These are phyloP conservation scores for Acanthamoeba lenticulata DNA, from an alignment of 208 protist genomes.

Conservation along the genomic window DNA sequence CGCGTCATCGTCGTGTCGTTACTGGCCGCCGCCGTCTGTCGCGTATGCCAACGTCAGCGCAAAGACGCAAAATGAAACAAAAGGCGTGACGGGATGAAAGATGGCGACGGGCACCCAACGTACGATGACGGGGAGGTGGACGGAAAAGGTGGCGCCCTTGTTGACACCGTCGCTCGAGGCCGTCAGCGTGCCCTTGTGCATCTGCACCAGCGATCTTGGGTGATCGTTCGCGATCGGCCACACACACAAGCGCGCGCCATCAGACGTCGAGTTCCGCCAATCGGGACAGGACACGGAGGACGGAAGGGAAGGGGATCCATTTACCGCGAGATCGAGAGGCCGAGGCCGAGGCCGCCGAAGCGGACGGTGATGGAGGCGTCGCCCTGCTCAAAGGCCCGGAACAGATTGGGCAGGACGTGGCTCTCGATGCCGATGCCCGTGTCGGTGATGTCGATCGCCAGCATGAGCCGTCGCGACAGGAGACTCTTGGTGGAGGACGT, in stretches of 20 bases:
- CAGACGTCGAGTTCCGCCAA: neutral
- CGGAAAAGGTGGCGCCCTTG: neutral
- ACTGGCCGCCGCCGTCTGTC: neutral
- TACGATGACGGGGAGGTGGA: neutral
- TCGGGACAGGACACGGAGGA: neutral
- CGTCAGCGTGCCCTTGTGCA: slow-evolving; percentile 26
- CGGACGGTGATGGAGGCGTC: slow-evolving; percentile 34
- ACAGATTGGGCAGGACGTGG: neutral
- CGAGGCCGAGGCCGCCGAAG: slow-evolving; percentile 13
- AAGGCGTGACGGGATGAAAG: neutral
- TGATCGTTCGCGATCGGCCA: neutral
- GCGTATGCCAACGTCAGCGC: too few species aligned
- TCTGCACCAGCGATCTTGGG: neutral
- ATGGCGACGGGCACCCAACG: neutral
- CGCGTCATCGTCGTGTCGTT: neutral
- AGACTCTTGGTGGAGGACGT: neutral
- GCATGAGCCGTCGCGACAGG: neutral
- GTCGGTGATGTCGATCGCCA: slow-evolving; percentile 1
- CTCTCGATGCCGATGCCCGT: slow-evolving; percentile 44
- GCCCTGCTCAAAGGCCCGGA: slow-evolving; percentile 13
- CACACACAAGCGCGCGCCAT: neutral
- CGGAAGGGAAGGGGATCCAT: neutral
- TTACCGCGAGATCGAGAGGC: slow-evolving; percentile 27
- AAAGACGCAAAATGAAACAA: neutral
- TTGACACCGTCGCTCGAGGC: neutral